Conservation (phyloP, 306 rosid genomes). For the Luffa aegyptiaca region DNA sequence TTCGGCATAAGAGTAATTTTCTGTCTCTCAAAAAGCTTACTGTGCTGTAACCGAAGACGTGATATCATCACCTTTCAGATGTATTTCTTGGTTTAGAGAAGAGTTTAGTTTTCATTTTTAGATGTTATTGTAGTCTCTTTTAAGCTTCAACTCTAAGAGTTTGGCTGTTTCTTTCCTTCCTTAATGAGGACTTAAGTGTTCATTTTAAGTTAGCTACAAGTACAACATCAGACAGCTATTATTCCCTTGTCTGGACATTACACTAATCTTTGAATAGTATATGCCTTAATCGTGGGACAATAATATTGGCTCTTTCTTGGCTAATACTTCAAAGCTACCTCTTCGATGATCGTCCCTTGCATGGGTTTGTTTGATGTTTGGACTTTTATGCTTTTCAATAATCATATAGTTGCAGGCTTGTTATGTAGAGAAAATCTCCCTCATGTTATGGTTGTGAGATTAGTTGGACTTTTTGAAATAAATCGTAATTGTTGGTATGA, state of each 20-base stretch:
- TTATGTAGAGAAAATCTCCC: neutral
- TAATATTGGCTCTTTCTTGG: neutral
- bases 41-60: neutral
- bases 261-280: neutral
- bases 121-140: neutral
- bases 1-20: neutral
- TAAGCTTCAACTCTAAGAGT: neutral
- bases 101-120: neutral
- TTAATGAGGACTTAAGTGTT: neutral
- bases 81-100: neutral
- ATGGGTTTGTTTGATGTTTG: neutral
- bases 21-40: too few relatives aligned
- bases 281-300: conserved; percentile 1
- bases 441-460: neutral
- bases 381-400: neutral
- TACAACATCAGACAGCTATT: neutral
- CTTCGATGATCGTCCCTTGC: neutral
- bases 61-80: neutral
- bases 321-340: neutral
- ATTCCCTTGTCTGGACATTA: neutral
- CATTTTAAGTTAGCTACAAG: neutral
- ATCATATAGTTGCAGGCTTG: neutral
- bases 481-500: neutral
- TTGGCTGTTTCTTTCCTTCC: neutral
- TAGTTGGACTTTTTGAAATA: neutral